phyloP scores from a whole-genome alignment of 148 eudicot genomes.

The Arctostaphylos glauca region DNA sequence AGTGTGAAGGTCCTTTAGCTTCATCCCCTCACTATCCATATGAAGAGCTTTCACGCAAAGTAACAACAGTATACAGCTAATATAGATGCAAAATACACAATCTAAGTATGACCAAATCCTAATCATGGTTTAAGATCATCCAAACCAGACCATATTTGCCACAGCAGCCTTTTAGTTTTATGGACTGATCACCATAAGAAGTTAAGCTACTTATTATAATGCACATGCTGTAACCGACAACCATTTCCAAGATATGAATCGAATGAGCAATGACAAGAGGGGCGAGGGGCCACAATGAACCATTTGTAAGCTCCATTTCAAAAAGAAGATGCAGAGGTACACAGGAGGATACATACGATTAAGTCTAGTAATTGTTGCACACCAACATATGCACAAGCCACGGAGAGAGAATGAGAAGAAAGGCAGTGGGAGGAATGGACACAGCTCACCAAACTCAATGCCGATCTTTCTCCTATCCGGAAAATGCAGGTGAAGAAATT shows the following conservation, averaged over 20 bases:
- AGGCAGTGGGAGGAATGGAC: not conserved
- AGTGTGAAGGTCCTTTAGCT: not conserved
- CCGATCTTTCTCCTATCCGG: not conserved
- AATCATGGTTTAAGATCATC: not conserved
- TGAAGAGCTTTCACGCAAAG: not conserved
- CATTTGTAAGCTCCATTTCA: not conserved
- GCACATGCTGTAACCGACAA: not conserved
- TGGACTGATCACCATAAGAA: not conserved
- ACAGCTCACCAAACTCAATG: not conserved
- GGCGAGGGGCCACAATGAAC: not conserved
- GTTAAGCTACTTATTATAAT: not conserved
- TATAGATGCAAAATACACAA: not conserved
- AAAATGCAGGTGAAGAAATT: not conserved
- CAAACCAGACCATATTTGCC: not conserved
- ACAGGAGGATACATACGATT: not conserved
- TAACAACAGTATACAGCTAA: not conserved
- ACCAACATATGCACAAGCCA: not conserved
- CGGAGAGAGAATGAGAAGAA: not conserved
- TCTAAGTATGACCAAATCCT: not conserved
- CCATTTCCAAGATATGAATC: not conserved
- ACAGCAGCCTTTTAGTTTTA: not conserved
- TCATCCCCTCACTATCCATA: not conserved
- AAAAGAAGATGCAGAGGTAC: not conserved
- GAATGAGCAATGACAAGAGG: not conserved
- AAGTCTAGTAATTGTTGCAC: not conserved